Conservation (phyloP, 2,329 filamentous ascomycete species). For the Sporothrix pallida region DNA sequence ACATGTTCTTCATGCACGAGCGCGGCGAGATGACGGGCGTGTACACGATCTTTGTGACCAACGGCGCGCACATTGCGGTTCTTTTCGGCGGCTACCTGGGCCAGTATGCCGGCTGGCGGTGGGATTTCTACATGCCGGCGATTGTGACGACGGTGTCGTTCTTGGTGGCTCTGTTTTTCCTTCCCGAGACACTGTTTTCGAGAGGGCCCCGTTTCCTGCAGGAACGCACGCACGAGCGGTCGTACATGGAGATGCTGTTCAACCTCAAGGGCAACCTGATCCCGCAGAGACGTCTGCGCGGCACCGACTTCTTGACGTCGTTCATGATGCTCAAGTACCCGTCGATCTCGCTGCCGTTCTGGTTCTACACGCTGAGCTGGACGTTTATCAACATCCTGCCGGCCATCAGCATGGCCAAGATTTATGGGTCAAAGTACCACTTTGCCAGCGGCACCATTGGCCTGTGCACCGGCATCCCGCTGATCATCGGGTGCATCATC, state of each 20-base stretch:
- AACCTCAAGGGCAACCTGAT: constrained; percentile 27
- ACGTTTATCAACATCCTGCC: constrained; percentile 37
- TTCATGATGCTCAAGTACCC: constrained; percentile 36
- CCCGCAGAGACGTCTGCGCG: constrained; percentile 31
- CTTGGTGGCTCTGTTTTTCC: constrained; percentile 18
- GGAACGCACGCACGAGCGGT: constrained; percentile 27
- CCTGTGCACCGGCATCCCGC: constrained; percentile 35
- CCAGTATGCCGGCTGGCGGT: constrained; percentile 35
- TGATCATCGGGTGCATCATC: constrained; percentile 35
- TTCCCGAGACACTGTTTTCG: constrained; percentile 36
- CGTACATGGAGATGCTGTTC: constrained; percentile 30
- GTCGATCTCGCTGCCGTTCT: constrained; percentile 33
- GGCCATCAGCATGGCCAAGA: constrained; percentile 37
- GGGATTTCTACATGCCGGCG: constrained; percentile 37
- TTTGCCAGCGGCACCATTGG: constrained; percentile 34
- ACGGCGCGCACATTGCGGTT: constrained; percentile 35
- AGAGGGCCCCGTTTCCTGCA: constrained; percentile 30
- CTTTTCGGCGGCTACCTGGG: constrained; percentile 35
- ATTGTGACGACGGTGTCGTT: constrained; percentile 32
- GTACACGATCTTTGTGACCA: constrained; percentile 37
- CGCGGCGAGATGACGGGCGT: constrained; percentile 36
- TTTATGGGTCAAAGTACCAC: constrained; percentile 34
- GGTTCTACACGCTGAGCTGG: constrained; percentile 35
- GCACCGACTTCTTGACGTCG: constrained; percentile 30
- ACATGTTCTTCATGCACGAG: constrained; percentile 38